These are phyloP conservation scores for Cladosporium cucumerinum DNA, from an alignment of 2,329 filamentous ascomycete genomes.

Conservation along the genomic window DNA sequence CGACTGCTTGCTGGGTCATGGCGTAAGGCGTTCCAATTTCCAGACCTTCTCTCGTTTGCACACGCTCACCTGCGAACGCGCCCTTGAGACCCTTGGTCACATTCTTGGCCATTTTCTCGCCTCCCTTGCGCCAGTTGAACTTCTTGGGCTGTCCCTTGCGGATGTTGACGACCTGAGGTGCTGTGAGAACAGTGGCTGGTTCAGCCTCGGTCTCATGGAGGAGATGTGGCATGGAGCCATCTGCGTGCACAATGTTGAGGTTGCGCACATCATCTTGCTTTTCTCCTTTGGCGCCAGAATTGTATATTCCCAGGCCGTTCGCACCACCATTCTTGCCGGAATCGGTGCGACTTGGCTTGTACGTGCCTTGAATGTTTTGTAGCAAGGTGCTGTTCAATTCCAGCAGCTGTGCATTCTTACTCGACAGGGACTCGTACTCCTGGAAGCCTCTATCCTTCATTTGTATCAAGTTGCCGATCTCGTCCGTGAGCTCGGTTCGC, in stretches of 20 bases:
- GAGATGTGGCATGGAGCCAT: slow-evolving; percentile 41
- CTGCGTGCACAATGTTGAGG: slow-evolving; percentile 31
- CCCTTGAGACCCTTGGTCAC: slow-evolving; percentile 92
- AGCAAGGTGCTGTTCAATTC: slow-evolving; percentile 96
- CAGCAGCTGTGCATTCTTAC: slow-evolving; percentile 88
- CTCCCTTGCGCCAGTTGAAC: slow-evolving; percentile 98
- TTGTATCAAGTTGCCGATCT: slow-evolving; percentile 75
- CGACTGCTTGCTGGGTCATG: slow-evolving; percentile 31
- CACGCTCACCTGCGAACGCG: slow-evolving; percentile 58
- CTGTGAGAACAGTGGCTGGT: slow-evolving; percentile 57
- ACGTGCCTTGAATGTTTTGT: slow-evolving; percentile 87
- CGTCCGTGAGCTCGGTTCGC: slow-evolving; percentile 77
- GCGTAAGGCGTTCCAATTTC: slow-evolving; percentile 35
- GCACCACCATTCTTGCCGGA: slow-evolving; percentile 46
- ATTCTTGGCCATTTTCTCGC: slow-evolving; percentile 88
- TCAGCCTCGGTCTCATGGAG: slow-evolving; percentile 62
- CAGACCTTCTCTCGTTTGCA: slow-evolving; percentile 24
- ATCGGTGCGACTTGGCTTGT: slow-evolving; percentile 64
- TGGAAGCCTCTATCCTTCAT: slow-evolving; percentile 90
- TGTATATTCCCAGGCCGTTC: slow-evolving; percentile 64
- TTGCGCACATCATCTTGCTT: slow-evolving; percentile 42
- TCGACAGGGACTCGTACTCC: slow-evolving; percentile 91
- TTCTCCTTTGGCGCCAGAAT: slow-evolving; percentile 25
- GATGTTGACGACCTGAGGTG: slow-evolving; percentile 93
- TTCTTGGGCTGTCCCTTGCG: slow-evolving; percentile 92